Base-by-base conservation (phyloP, 805 yeast species). In the Yamadazyma nakazawae region DNA sequence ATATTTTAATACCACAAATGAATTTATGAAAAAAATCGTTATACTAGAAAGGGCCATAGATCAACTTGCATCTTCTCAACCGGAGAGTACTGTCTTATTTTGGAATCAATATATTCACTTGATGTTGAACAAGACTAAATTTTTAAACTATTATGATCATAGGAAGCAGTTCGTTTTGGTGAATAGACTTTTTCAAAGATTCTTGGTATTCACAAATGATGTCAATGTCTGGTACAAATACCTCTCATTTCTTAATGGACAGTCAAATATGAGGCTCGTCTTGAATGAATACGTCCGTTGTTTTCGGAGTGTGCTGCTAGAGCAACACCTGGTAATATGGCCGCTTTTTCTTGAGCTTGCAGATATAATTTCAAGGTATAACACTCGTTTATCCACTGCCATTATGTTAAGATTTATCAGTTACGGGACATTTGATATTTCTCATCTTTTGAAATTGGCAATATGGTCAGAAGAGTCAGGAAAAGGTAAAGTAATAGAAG, bases 291-390 rank as follows among this genome's bases (percentile, higher is more conserved):
- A 52, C 28, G 32, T 41, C 19, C 34, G 34, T 4, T 46, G 50
- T 19, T 45, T 52, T 5, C 38, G 46, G 24, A 19, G 21, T 12
- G 14, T 41, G 2, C 40, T 30, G 19, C 8, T 52, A 5, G 39
- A 40, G 6, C 5, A 47, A 8, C 55, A 52, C 31, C 1, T 12
- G 5, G 3, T 14, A 3, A 41, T 52, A 8, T 72, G 77, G 77
- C 73, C 74, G 3, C 52, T 67, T 25, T 74, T 85, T 28, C 78
- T 94, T 78, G 64, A 72, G 1, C 57, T 75, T 49, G 85, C 80
- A 47, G 64, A 84, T 37, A 42, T 50, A 14, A 5, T 52, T 12
- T 26, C 48, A 4, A 14, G 13, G 3, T 40, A 43, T 17, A 17
- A 43, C 32, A 14, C 34, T 3, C 1, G 18, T 4, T 17, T 48